These are phyloP conservation scores for Leccinum subrobustum DNA, from an alignment of 1,284 basidiomycete species.

Conservation along the genomic window DNA sequence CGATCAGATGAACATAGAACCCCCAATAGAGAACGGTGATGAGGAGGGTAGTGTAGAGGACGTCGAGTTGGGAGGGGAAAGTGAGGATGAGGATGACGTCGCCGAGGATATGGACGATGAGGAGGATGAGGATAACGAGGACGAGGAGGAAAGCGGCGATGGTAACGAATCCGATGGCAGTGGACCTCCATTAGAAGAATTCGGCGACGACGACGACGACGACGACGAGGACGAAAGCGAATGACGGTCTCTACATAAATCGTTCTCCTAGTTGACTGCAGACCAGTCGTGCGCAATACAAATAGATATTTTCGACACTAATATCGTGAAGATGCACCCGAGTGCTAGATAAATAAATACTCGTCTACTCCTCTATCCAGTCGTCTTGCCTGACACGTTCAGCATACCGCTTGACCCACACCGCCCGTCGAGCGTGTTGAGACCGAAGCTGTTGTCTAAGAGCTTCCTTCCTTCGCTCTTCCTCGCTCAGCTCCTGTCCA, in stretches of 20 bases:
- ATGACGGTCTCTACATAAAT: conserved; percentile 22
- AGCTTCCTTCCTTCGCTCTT: conserved; percentile 33
- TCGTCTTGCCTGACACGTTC: conserved; percentile 61
- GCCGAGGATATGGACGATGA: conserved; percentile 49
- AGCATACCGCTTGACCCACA: conserved; percentile 66
- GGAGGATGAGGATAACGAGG: background rate
- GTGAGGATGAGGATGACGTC: conserved; percentile 48
- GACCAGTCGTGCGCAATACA: conserved; percentile 1
- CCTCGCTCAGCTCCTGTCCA: conserved; percentile 33
- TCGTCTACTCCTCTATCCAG: conserved; percentile 61
- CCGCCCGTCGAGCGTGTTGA: conserved; percentile 50
- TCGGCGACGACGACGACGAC: conserved; percentile 63
- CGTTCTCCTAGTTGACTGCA: background rate
- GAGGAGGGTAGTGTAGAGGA: conserved; percentile 72
- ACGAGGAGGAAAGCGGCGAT: conserved; percentile 39
- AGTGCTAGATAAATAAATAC: conserved; percentile 16
- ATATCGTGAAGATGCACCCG: conserved; percentile 4
- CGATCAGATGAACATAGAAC: conserved; percentile 66
- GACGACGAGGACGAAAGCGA: conserved; percentile 55
- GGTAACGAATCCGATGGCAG: conserved; percentile 54
- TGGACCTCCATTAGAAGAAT: conserved; percentile 53
- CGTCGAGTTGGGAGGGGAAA: conserved; percentile 59
- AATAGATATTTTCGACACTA: conserved; percentile 1
- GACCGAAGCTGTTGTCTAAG: conserved; percentile 40
- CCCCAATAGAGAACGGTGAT: conserved; percentile 60